Evolutionary conservation across 768 basidiomycete genomes (phyloP).

Genomic region (Kwoniella sp.): DNA sequence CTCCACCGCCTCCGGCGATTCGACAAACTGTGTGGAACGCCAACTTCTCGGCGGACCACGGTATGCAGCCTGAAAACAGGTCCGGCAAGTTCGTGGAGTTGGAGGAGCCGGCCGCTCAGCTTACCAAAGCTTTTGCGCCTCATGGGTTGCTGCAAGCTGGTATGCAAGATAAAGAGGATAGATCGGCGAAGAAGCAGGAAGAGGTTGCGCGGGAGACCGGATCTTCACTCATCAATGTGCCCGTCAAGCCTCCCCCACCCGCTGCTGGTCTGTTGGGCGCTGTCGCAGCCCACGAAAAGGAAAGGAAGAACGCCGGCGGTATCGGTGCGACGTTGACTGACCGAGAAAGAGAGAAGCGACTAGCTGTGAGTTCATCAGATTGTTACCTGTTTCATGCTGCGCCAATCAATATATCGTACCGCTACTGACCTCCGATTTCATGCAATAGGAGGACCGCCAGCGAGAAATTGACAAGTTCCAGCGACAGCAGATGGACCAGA

Average conservation of each 20-base stretch:
- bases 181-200: slow-evolving; percentile 93
- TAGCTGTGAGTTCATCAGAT: slow-evolving; percentile 63
- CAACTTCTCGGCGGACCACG: slow-evolving; percentile 71
- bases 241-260: slow-evolving; percentile 88
- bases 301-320: slow-evolving; percentile 90
- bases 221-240: slow-evolving; percentile 91
- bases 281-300: slow-evolving; percentile 91
- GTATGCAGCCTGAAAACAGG: slow-evolving; percentile 59
- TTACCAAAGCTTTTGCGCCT: slow-evolving; percentile 93
- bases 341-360: slow-evolving; percentile 85
- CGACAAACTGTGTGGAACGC: slow-evolving; percentile 85
- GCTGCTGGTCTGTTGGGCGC: slow-evolving; percentile 94
- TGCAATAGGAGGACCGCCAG: slow-evolving; percentile 79
- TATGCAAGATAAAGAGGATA: slow-evolving; percentile 90
- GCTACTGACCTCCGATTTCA: neutral
- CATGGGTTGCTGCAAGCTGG: slow-evolving; percentile 94
- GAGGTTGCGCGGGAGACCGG: slow-evolving; percentile 89
- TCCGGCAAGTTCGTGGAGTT: slow-evolving; percentile 68
- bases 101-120: slow-evolving; percentile 70
- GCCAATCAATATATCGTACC: neutral
- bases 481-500: slow-evolving; percentile 84
- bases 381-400: slow-evolving; percentile 4
- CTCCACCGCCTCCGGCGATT: slow-evolving; percentile 48
- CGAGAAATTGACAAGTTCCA: slow-evolving; percentile 89
- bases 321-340: slow-evolving; percentile 93